Evolutionary conservation across 1,284 basidiomycete species (phyloP), one percentile per base, ranked within the genome.

Genomic region (Ganoderma boninense): DNA sequence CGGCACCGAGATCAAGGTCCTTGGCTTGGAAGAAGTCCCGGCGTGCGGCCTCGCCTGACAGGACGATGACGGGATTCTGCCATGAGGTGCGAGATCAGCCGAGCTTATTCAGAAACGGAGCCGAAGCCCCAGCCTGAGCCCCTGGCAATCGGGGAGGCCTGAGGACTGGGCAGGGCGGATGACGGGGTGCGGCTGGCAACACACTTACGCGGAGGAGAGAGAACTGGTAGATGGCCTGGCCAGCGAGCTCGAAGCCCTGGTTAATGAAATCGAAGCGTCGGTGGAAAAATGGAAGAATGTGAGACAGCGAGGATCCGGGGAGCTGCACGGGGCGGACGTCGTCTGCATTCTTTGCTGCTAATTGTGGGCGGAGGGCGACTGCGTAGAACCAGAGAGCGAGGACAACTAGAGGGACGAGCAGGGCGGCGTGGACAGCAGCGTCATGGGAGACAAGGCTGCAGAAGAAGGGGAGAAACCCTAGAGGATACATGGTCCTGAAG

Each of bases 31-130:
- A 91, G 80, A 93, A 93, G 14, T 88, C 84, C 69, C 86, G 86
- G 69, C 92, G 84, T n/a, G 87, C 91, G 49, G 83, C 84, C 77
- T 92, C 90, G 64, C 92, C 92, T 56, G 92, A 93, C 52, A 93
- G 86, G 42, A 91, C 90, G 64, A 93, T 72, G 67, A 74, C 73
- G 29, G 73, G 68, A 38, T 69, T 74, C 73, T 74, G 70, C 26
- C 35, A 44, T 40, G 44, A 20, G 42, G 46, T 32, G 57, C 54
- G 43, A 29, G 43, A 67, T 69, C 43, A 73, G 69, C 68, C 66
- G 62, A 66, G 67, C 60, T 66, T 66, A 64, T 66, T 52, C 63
- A 69, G 64, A 68, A 40, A 67, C 66, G 67, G 83, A 71, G 92
- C 90, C 11, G 85, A 88, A 73, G 90, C 87, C 92, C 38, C 92